phyloP scores from a whole-genome alignment of 768 basidiomycete species.

The Boletus reticulatus region DNA sequence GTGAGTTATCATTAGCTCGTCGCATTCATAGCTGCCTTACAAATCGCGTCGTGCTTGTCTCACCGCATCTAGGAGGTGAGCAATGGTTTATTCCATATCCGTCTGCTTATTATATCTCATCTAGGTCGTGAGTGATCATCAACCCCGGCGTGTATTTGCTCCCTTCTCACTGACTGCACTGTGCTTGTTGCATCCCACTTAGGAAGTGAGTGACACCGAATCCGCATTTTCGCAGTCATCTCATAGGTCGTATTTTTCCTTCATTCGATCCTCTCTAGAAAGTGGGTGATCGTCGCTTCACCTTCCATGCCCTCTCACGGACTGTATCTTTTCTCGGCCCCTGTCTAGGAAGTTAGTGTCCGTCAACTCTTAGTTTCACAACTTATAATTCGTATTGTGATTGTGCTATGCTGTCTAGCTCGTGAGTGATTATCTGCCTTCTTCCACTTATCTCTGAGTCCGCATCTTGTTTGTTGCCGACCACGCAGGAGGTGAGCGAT shows the following conservation, averaged over 20 bases:
- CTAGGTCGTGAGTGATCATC: not conserved
- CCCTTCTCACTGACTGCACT: no score
- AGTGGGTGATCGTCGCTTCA: not conserved
- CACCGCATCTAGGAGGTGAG: not conserved
- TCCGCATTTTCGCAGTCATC: not conserved
- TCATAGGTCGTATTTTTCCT: not conserved
- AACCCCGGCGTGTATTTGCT: not conserved
- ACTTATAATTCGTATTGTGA: not conserved
- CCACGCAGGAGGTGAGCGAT: no score
- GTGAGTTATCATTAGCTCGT: no score
- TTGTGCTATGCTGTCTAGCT: not conserved
- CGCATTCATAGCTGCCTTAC: no score
- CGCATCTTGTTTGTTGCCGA: not conserved
- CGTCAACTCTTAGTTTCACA: no score
- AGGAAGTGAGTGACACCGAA: not conserved
- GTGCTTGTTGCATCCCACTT: not conserved
- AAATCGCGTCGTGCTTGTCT: no score
- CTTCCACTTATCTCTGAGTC: not conserved
- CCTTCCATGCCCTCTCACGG: not conserved
- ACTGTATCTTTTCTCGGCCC: not conserved
- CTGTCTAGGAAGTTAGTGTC: no score
- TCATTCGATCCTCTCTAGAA: not conserved
- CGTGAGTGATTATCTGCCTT: not conserved
- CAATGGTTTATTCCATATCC: no score
- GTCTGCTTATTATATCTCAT: no score